These are phyloP conservation scores for Suillus cothurnatus DNA, from an alignment of 768 basidiomycete species.

Conservation along the genomic window DNA sequence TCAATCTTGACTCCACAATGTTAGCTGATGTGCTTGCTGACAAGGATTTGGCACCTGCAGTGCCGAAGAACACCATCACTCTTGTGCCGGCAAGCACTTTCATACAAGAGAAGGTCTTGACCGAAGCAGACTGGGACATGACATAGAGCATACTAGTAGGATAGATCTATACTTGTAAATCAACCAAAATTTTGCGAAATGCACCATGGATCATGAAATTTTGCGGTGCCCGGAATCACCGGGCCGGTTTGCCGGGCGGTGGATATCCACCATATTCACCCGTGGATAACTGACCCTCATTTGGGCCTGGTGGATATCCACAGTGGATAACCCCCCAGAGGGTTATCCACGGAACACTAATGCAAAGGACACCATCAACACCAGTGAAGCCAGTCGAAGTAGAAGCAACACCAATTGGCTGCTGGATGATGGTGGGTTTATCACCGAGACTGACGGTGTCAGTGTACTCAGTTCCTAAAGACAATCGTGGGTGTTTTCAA, in stretches of 20 bases:
- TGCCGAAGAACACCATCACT: background rate
- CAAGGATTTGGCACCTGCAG: background rate
- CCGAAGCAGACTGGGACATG: background rate
- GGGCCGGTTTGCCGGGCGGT: background rate
- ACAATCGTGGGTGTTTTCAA: background rate
- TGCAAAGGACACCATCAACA: background rate
- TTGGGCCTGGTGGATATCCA: no score
- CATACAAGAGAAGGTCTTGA: background rate
- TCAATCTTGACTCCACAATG: background rate
- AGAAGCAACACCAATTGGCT: background rate
- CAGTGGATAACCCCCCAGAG: no score
- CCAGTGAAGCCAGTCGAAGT: background rate
- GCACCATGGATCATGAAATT: background rate
- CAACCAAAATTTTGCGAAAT: background rate
- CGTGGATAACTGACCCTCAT: no score
- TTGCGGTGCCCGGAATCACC: background rate
- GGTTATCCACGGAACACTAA: no score
- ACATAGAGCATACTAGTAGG: background rate
- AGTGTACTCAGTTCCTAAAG: conserved; percentile 32
- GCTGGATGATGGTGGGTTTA: background rate
- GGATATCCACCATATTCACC: no score
- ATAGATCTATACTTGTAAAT: background rate
- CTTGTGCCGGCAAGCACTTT: background rate
- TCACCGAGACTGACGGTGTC: conserved; percentile 38
- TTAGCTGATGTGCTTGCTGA: background rate